These are phyloP conservation scores for Aspergillus jensenii DNA, from an alignment of 2,329 filamentous ascomycete species.

Conservation along the genomic window DNA sequence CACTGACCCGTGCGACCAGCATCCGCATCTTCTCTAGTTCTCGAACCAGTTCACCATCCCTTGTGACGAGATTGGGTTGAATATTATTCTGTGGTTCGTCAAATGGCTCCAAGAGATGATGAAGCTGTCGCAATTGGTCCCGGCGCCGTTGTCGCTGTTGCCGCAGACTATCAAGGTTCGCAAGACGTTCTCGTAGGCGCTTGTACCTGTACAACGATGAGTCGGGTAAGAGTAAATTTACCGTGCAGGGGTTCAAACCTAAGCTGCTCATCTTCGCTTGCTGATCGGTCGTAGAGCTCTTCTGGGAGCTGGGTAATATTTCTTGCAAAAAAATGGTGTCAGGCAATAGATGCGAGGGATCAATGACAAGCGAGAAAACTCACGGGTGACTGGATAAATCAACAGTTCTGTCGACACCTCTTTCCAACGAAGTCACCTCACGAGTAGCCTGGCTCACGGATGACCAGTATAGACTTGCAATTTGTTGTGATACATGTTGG, in stretches of 20 bases:
- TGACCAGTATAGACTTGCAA: constrained; percentile 57
- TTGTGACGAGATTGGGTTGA: constrained; percentile 56
- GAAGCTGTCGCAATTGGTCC: constrained; percentile 48
- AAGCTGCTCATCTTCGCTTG: constrained; percentile 31
- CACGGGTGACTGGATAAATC: constrained; percentile 42
- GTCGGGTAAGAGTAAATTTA: constrained; percentile 22
- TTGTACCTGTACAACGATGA: constrained; percentile 40
- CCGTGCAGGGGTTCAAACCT: constrained; percentile 28
- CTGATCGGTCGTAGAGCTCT: constrained; percentile 33
- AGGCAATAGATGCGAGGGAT: neutral
- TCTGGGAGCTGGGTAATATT: constrained; percentile 40
- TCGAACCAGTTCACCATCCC: constrained; percentile 50
- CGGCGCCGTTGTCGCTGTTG: constrained; percentile 48
- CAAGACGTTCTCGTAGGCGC: constrained; percentile 43
- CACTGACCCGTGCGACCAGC: constrained; percentile 45
- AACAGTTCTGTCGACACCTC: constrained; percentile 37
- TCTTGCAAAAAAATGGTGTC: constrained; percentile 22
- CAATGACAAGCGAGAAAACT: constrained; percentile 7
- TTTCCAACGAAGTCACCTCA: constrained; percentile 22
- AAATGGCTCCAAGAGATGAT: constrained; percentile 50
- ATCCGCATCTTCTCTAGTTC: constrained; percentile 53
- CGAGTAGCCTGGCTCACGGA: constrained; percentile 40
- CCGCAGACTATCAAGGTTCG: constrained; percentile 45
- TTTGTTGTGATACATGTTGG: constrained; percentile 57
- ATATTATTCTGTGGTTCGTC: constrained; percentile 50